Evolutionary conservation across 352 stramenopile genomes (phyloP), one percentile per base, ranked within the genome.

Genomic region (Pythium sp.): DNA sequence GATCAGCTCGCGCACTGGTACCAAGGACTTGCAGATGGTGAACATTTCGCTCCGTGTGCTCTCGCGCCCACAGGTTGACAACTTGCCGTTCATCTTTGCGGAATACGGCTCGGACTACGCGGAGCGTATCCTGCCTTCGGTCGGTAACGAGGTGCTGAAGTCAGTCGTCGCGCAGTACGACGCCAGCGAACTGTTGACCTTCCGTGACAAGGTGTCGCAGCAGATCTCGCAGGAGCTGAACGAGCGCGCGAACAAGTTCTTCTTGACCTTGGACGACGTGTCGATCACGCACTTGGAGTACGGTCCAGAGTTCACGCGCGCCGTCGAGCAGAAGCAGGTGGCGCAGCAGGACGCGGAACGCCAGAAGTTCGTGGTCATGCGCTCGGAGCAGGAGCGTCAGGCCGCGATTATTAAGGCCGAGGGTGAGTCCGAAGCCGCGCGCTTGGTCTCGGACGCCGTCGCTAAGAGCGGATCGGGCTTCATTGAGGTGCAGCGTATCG

Each of bases 271-370:
- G 70, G 98, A 99, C 74, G 98, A 99, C 77, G 98, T 99, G 70
- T 98, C 97, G 58, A 99, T 99, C 78, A 99, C 98, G 60, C 98
- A 99, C 83, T 90, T 99, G 62, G 98, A 98, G 69, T 99, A 99
- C 85, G 96, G 97, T 58, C 77, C 86, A 12, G 98, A 99, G 76
- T 99, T 99, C 81, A 99, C 98, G 74, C 98, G 98, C 72, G 98
- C 98, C 73, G 99, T 99, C 84, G 98, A 99, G 88, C 79, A 94
- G 67, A 99, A 99, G 90, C 98, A 99, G 84, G 98, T 99, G 36
- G 98, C 98, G 38, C 97, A 98, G 73, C 98, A 99, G 84, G 97
- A 99, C 61, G 98, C 98, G 18, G 98, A 99, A 81, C 95, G 97
- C 62, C 96, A 99, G 78, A 98, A 99, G 77, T 99, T 99, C 75